Conservation (phyloP, 805 yeast species). For the Metschnikowia peoriensis region DNA sequence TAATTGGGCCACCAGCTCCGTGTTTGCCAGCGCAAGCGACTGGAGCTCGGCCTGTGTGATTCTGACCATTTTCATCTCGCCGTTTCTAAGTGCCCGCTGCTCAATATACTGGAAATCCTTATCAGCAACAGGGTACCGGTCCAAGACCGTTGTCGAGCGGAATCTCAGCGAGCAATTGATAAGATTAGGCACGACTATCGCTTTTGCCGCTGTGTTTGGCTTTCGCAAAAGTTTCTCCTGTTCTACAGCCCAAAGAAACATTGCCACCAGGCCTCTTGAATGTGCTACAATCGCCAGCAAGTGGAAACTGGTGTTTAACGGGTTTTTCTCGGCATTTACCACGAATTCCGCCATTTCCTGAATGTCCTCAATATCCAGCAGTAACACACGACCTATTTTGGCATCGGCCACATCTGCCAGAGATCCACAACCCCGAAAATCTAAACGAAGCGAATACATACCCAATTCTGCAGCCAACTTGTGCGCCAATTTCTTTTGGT, state of each 20-base stretch:
- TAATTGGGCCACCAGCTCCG: slow-evolving; percentile 40
- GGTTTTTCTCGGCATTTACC: slow-evolving; percentile 27
- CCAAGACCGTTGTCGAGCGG: slow-evolving; percentile 46
- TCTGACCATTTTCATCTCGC: slow-evolving; percentile 41
- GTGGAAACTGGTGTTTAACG: slow-evolving; percentile 42
- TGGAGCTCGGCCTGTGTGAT: slow-evolving; percentile 51
- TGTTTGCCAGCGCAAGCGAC: slow-evolving; percentile 49
- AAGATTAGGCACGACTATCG: slow-evolving; percentile 56
- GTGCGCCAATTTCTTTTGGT: slow-evolving; percentile 62
- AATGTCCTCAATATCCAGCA: slow-evolving; percentile 69
- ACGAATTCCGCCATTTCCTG: slow-evolving; percentile 37
- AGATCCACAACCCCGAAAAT: slow-evolving; percentile 82
- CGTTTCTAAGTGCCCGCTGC: slow-evolving; percentile 49
- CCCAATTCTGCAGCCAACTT: slow-evolving; percentile 59
- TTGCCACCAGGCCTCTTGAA: slow-evolving; percentile 76
- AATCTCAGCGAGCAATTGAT: slow-evolving; percentile 75
- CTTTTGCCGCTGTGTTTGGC: slow-evolving; percentile 25
- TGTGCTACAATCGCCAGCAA: slow-evolving; percentile 68
- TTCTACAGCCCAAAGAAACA: slow-evolving; percentile 65
- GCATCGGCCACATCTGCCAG: slow-evolving; percentile 51
- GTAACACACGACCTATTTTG: slow-evolving; percentile 52
- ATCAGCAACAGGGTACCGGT: slow-evolving; percentile 31
- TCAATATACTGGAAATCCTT: slow-evolving; percentile 21
- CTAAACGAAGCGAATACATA: slow-evolving; percentile 67
- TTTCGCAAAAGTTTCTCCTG: slow-evolving; percentile 37